Evolutionary conservation across 108 stramenopile species (phyloP).

Genomic region (Epithemia pelagica): DNA sequence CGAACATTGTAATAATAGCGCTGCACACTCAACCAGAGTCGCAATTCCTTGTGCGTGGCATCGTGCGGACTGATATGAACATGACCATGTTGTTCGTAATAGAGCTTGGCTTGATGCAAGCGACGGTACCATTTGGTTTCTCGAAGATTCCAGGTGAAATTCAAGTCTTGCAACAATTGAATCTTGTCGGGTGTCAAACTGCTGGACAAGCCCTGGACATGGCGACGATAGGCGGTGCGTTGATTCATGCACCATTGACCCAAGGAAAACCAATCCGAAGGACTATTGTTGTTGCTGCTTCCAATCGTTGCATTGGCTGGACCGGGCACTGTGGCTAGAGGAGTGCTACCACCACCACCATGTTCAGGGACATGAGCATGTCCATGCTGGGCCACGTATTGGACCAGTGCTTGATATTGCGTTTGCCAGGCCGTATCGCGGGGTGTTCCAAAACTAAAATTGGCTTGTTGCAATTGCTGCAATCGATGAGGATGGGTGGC

Average conservation of each 20-base stretch:
- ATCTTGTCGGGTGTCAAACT: constrained; percentile 31
- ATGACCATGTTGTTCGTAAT: constrained; percentile 30
- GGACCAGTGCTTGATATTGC: constrained; percentile 21
- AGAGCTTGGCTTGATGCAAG: constrained; percentile 26
- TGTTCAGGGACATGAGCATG: constrained; percentile 47
- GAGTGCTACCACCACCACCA: constrained; percentile 17
- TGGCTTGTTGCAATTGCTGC: constrained; percentile 17
- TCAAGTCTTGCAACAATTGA: constrained; percentile 27
- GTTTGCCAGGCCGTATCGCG: constrained; percentile 25
- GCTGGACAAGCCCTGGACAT: constrained; percentile 17
- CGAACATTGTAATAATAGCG: constrained; percentile 29
- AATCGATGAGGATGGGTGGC: constrained; percentile 10
- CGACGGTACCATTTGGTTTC: constrained; percentile 30
- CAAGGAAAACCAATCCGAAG: constrained; percentile 2
- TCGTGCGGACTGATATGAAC: constrained; percentile 22
- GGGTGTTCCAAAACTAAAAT: constrained; percentile 18
- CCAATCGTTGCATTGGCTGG: not conserved
- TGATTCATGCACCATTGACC: constrained; percentile 54
- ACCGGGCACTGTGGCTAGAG: not conserved
- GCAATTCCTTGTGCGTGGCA: constrained; percentile 25
- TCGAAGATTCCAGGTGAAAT: constrained; percentile 36
- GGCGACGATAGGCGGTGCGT: constrained; percentile 28
- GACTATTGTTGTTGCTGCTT: not conserved
- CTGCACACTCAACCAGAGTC: constrained; percentile 43
- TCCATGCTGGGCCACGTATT: constrained; percentile 19